Evolutionary conservation across 768 basidiomycete genomes (phyloP).

Genomic region (Austroboletus eburneus): DNA sequence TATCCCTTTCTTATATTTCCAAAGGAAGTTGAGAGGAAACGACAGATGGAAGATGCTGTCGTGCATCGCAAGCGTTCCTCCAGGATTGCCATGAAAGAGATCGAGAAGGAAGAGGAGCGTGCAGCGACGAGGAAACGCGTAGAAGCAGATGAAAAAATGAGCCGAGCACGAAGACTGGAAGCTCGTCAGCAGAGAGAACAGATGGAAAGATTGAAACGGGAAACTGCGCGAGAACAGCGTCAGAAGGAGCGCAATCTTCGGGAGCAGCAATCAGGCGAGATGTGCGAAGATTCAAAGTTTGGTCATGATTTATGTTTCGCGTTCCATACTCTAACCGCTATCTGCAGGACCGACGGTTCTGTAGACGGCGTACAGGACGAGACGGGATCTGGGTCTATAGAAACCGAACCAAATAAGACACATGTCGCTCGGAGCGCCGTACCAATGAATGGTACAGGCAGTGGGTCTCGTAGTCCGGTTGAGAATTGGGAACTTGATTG

Average conservation of each 20-base stretch:
- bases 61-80: slow-evolving; percentile 88
- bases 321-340: slow-evolving; percentile 13
- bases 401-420: slow-evolving; percentile 7
- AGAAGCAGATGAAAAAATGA: slow-evolving; percentile 66
- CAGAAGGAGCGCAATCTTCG: slow-evolving; percentile 32
- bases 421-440: background rate
- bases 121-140: slow-evolving; percentile 53
- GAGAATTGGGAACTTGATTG: slow-evolving; percentile 87
- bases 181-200: slow-evolving; percentile 56
- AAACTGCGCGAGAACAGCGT: slow-evolving; percentile 55
- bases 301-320: background rate
- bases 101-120: slow-evolving; percentile 70
- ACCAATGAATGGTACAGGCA: slow-evolving; percentile 29
- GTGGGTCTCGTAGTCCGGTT: slow-evolving; percentile 49
- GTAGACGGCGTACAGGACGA: slow-evolving; percentile 3
- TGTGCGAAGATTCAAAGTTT: slow-evolving; percentile 13
- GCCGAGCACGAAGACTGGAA: slow-evolving; percentile 57
- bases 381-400: background rate
- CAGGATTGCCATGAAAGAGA: slow-evolving; percentile 78
- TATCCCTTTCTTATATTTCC: slow-evolving; percentile 5
- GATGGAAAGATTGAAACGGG: slow-evolving; percentile 47
- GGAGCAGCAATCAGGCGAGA: slow-evolving; percentile 21
- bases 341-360: slow-evolving; percentile 9
- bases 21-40: slow-evolving; percentile 62
- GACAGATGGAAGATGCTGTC: slow-evolving; percentile 67